These are phyloP conservation scores for Apophysomyces variabilis DNA, from an alignment of 371 early-diverging fungal genomes.

Conservation along the genomic window DNA sequence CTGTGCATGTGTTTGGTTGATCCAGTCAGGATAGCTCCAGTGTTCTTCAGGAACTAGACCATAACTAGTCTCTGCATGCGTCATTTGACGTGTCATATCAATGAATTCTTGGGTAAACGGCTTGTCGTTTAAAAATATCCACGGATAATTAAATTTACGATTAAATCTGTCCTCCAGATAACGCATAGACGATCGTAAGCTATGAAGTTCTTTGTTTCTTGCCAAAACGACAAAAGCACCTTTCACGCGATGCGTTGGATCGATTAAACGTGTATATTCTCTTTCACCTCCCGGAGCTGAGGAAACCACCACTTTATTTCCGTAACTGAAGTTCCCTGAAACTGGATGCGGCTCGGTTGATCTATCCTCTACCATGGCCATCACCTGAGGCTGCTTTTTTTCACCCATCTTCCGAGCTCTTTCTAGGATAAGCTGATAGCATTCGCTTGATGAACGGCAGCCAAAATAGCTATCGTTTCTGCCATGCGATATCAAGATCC, in stretches of 20 bases:
- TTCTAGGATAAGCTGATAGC: neutral
- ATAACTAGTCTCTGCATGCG: constrained; percentile 49
- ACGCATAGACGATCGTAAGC: constrained; percentile 65
- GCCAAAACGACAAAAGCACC: constrained; percentile 67
- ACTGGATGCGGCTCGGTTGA: neutral
- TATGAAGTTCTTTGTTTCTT: constrained; percentile 78
- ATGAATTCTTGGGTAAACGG: constrained; percentile 81
- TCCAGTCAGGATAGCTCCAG: constrained; percentile 84
- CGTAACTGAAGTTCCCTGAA: neutral
- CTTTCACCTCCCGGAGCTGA: neutral
- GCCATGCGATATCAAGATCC: neutral
- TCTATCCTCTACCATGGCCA: constrained; percentile 1
- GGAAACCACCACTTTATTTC: neutral
- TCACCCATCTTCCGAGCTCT: constrained; percentile 4
- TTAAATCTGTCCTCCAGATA: constrained; percentile 86
- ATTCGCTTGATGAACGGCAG: neutral
- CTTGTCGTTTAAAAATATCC: constrained; percentile 81
- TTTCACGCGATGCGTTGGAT: constrained; percentile 24
- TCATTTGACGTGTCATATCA: constrained; percentile 38
- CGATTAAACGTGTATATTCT: neutral
- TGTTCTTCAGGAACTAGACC: constrained; percentile 49
- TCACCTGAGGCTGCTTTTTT: neutral
- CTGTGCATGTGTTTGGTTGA: constrained; percentile 68
- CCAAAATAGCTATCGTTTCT: neutral
- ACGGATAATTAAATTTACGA: constrained; percentile 78